These are phyloP conservation scores for Verticillium isaacii DNA, from an alignment of 2,329 filamentous ascomycete genomes.

Conservation along the genomic window DNA sequence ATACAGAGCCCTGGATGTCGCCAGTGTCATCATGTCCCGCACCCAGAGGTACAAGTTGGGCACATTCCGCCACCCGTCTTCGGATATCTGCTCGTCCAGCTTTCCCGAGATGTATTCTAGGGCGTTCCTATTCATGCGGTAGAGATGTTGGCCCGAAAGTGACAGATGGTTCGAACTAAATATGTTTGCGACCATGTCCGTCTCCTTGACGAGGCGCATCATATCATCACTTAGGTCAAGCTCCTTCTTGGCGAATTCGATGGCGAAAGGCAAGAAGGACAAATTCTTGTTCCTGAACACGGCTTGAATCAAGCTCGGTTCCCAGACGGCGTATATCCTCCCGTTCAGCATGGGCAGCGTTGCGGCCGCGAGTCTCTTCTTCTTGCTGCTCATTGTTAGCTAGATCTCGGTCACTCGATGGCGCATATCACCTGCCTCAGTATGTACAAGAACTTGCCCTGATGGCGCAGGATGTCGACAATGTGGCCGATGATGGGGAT, in stretches of 20 bases:
- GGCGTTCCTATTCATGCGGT: conserved; percentile 28
- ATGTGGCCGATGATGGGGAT: conserved; percentile 43
- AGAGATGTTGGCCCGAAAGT: conserved; percentile 19
- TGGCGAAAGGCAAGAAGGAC: conserved; percentile 37
- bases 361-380: conserved; percentile 27
- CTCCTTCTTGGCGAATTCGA: conserved; percentile 29
- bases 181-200: conserved; percentile 27
- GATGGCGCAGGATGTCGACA: conserved; percentile 32
- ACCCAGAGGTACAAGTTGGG: conserved; percentile 33
- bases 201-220: conserved; percentile 22
- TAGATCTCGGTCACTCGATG: background rate
- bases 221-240: conserved; percentile 26
- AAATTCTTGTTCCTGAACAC: conserved; percentile 36
- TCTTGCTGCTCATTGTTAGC: conserved; percentile 11
- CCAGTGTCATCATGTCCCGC: conserved; percentile 26
- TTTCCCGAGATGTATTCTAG: conserved; percentile 24
- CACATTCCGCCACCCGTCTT: conserved; percentile 15
- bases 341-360: conserved; percentile 38
- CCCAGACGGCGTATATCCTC: conserved; percentile 39
- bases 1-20: conserved; percentile 33
- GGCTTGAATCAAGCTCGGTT: conserved; percentile 32
- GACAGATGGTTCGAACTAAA: conserved; percentile 14
- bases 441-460: conserved; percentile 11
- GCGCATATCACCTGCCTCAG: background rate
- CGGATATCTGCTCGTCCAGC: conserved; percentile 18